These are phyloP conservation scores for Sphaceloma murrayae DNA, from an alignment of 2,329 filamentous ascomycete genomes.

Conservation along the genomic window DNA sequence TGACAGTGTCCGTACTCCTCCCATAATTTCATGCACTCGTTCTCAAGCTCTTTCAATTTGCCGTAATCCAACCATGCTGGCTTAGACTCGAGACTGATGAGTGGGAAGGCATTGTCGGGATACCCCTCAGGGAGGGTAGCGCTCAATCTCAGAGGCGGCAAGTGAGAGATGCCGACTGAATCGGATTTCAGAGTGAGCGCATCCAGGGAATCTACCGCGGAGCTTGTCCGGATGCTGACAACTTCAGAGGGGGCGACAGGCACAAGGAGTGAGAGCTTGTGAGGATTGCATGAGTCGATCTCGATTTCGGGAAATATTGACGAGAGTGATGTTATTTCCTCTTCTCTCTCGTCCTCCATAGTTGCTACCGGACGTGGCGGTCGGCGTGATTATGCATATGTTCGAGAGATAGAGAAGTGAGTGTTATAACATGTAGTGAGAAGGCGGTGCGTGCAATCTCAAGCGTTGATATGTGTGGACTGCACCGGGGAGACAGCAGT, in stretches of 20 bases:
- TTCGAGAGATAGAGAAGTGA: background rate
- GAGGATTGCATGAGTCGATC: constrained; percentile 38
- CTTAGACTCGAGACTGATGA: constrained; percentile 39
- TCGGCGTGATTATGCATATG: constrained; percentile 4
- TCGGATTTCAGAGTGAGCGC: no score
- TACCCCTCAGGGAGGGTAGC: constrained; percentile 48
- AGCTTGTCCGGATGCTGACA: constrained; percentile 32
- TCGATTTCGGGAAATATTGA: constrained; percentile 55
- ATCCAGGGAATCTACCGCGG: no score
- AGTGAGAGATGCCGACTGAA: constrained; percentile 29
- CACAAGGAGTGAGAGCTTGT: constrained; percentile 46
- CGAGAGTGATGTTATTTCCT: constrained; percentile 50
- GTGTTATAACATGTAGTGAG: background rate
- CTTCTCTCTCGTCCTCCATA: constrained; percentile 47
- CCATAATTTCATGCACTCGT: constrained; percentile 46
- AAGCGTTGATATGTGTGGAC: background rate
- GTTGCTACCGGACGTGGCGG: constrained; percentile 16
- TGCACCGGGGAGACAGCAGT: no score
- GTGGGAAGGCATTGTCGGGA: constrained; percentile 44
- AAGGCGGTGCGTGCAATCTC: no score
- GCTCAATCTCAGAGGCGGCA: constrained; percentile 47
- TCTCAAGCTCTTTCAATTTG: constrained; percentile 37
- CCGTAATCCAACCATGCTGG: constrained; percentile 45
- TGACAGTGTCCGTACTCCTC: constrained; percentile 49
- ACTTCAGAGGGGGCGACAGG: constrained; percentile 46